phyloP scores from a whole-genome alignment of 305 asterid genomes.

The Salvia sclarea region DNA sequence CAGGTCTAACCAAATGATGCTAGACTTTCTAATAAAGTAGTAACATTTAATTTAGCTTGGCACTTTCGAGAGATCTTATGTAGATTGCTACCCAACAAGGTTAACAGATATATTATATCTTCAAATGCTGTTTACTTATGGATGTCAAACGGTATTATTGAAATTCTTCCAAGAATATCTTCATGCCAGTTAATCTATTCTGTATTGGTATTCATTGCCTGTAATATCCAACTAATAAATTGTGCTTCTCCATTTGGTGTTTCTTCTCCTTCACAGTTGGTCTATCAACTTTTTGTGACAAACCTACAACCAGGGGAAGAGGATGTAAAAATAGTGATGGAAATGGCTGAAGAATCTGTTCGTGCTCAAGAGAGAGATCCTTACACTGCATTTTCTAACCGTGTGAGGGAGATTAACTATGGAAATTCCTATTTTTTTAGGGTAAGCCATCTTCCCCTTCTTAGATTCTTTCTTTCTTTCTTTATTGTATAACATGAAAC shows the following conservation, averaged over 20 bases:
- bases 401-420: conserved; percentile 93
- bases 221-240: conserved; percentile 29
- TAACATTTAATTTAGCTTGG: background rate
- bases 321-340: conserved; percentile 94
- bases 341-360: conserved; percentile 97
- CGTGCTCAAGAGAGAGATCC: conserved; percentile 98
- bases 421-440: conserved; percentile 91
- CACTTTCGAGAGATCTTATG: conserved; percentile 21
- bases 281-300: conserved; percentile 89
- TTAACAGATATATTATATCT: conserved; percentile 11
- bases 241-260: conserved; percentile 27
- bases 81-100: conserved; percentile 19
- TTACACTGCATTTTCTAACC: conserved; percentile 79
- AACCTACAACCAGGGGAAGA: conserved; percentile 77
- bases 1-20: conserved; percentile 10
- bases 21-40: too few species aligned
- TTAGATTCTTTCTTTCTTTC: conserved; percentile 24
- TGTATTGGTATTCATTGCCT: conserved; percentile 3
- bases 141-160: background rate
- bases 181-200: background rate
- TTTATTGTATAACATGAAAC: conserved; percentile 11
- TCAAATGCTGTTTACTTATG: conserved; percentile 6
- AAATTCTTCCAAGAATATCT: conserved; percentile 12
- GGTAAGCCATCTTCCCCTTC: conserved; percentile 48
- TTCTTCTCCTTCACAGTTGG: conserved; percentile 56